These are phyloP conservation scores for Amaranthus tricolor DNA, from an alignment of 179 eudicot genomes.

Conservation along the genomic window DNA sequence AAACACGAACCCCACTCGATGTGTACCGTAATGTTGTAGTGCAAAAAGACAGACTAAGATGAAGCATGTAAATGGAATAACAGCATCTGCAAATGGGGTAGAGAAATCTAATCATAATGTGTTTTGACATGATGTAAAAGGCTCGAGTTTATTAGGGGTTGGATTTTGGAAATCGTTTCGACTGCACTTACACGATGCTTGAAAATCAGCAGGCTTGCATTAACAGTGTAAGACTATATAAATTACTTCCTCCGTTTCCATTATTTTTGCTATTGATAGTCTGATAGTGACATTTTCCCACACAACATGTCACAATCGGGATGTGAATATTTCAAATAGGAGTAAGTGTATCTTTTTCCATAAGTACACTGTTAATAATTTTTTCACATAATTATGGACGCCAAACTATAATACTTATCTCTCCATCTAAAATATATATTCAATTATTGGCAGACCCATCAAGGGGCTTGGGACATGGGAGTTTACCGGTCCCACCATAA, in stretches of 20 bases:
- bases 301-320: too few relatives aligned
- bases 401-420: background rate
- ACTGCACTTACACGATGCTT: background rate
- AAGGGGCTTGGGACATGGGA: too few relatives aligned
- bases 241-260: background rate
- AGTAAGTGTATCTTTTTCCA: too few relatives aligned
- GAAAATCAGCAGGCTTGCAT: background rate
- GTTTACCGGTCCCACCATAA: too few relatives aligned
- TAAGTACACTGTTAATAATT: background rate
- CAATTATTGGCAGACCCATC: too few relatives aligned
- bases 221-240: background rate
- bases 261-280: background rate
- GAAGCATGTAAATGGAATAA: constrained; percentile 83
- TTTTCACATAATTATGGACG: background rate
- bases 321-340: too few relatives aligned
- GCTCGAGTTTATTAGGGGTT: background rate
- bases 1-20: constrained; percentile 67
- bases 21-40: constrained; percentile 86
- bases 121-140: constrained; percentile 4
- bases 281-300: too few relatives aligned
- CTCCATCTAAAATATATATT: too few relatives aligned
- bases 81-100: constrained; percentile 65
- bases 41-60: constrained; percentile 79
- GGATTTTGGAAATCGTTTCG: background rate
- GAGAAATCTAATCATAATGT: background rate